phyloP scores from a whole-genome alignment of 768 basidiomycete species.

The Macrolepiota fuliginosa region DNA sequence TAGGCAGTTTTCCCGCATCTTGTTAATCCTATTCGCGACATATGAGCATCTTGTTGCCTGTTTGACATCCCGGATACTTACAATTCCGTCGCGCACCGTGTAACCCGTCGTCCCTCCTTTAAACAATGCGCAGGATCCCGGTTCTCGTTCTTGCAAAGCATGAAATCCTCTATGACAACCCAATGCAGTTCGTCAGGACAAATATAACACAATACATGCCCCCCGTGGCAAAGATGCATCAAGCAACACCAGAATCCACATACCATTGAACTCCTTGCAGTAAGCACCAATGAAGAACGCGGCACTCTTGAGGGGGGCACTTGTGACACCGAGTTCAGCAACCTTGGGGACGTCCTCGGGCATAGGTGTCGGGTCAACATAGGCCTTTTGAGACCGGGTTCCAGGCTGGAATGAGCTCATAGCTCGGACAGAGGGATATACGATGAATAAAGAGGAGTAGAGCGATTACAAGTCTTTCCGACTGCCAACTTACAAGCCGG shows the following conservation, averaged over 20 bases:
- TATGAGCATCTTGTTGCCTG: not conserved
- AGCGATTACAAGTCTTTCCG: not conserved
- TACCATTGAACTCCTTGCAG: constrained; percentile 97
- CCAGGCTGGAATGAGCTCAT: constrained; percentile 57
- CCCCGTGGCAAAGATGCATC: not conserved
- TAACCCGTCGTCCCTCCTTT: constrained; percentile 94
- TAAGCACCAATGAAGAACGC: constrained; percentile 96
- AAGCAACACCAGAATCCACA: constrained; percentile 23
- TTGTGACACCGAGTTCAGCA: constrained; percentile 84
- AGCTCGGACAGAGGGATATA: constrained; percentile 21
- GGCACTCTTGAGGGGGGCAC: constrained; percentile 92
- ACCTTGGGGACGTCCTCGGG: constrained; percentile 71
- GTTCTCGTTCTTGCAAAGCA: constrained; percentile 96
- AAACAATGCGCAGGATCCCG: constrained; percentile 90
- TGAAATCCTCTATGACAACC: constrained; percentile 39
- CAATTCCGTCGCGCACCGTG: constrained; percentile 93
- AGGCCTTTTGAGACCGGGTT: constrained; percentile 44
- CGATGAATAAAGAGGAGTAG: constrained; percentile 2
- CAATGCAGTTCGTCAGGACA: not conserved
- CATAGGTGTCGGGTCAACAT: constrained; percentile 64
- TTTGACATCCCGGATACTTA: constrained; percentile 38
- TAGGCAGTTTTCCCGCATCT: constrained; percentile 91
- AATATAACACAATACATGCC: not conserved
- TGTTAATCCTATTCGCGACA: constrained; percentile 63
- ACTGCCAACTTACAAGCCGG: constrained; percentile 11